Evolutionary conservation across 2,329 filamentous ascomycete genomes (phyloP), one percentile per base, ranked within the genome.

Genomic region (Ophiocordyceps robertsii): DNA sequence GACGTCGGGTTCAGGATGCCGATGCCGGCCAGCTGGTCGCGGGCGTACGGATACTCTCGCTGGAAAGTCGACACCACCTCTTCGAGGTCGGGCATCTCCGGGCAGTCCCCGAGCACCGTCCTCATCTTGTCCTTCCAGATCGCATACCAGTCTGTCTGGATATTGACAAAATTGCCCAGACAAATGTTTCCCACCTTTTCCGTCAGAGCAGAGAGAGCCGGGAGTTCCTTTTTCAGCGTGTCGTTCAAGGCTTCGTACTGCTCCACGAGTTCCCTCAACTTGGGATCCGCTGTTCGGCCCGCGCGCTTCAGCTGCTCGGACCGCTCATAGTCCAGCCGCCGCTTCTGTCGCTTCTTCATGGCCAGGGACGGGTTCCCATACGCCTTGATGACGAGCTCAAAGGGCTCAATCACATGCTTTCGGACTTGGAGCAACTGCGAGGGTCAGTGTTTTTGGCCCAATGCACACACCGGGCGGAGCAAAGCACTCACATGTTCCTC

Each of bases 281-380:
- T 92, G 54, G 87, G 82, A 58, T 96, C 90, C 12, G 87, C 71
- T 52, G 86, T 93, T 61, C 93, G 89, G 47, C 87, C 86, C 30
- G 77, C 73, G 37, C 87, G 84, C 55, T 83, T 82, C 45, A 89
- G 72, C 51, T 83, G 77, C 54, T 85, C 80, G 51, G 77, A 86
- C 51, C 84, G 84, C 49, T 90, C 86, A 60, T 85, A 96, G 56
- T 95, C 88, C 14, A 90, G 67, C 13, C 93, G 75, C n/a, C 86
- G 82, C 67, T 96, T 96, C 52, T 89, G 82, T 21, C 92, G 83
- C 66, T 96, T 95, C 57, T 88, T 85, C 77, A 96, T 95, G 4
- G 92, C 82, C 45, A 88, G 75, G 39, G 88, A 84, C 2, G 90
- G 88, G 31, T 85, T 84, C 42, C 84, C 80, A 54, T 94, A 89